Evolutionary conservation across 2,329 filamentous ascomycete genomes (phyloP).

Genomic region (Alternaria sp.): DNA sequence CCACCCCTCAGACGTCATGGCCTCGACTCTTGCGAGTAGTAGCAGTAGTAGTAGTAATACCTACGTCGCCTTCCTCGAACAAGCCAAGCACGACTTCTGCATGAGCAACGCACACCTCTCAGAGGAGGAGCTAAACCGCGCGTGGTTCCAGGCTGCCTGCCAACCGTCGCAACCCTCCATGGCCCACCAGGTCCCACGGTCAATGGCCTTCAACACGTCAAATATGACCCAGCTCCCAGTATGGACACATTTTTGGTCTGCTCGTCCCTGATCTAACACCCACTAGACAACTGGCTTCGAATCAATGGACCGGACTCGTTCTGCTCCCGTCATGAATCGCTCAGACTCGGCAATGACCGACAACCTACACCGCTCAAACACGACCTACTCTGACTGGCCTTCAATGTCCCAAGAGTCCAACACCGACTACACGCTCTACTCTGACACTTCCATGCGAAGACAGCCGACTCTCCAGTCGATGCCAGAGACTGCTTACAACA

Average conservation of each 20-base stretch:
- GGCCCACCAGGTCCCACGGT: slow-evolving; percentile 42
- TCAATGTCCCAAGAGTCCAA: slow-evolving; percentile 24
- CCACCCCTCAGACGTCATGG: slow-evolving; percentile 27
- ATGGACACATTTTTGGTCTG: slow-evolving; percentile 41
- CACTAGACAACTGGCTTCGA: slow-evolving; percentile 30
- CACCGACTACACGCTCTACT: slow-evolving; percentile 43
- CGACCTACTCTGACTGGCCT: slow-evolving; percentile 33
- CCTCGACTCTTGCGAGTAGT: slow-evolving; percentile 30
- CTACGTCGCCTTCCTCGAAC: slow-evolving; percentile 41
- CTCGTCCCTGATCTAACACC: slow-evolving; percentile 36
- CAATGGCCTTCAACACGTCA: slow-evolving; percentile 37
- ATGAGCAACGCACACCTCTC: slow-evolving; percentile 39
- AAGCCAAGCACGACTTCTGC: slow-evolving; percentile 47
- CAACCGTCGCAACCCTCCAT: slow-evolving; percentile 25
- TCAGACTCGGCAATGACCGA: slow-evolving; percentile 35
- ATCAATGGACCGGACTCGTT: slow-evolving; percentile 43
- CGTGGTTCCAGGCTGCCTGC: slow-evolving; percentile 42
- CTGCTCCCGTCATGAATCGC: slow-evolving; percentile 43
- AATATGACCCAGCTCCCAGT: slow-evolving; percentile 37
- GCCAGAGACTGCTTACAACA: slow-evolving; percentile 23
- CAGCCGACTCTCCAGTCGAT: slow-evolving; percentile 35
- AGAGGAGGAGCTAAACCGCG: slow-evolving; percentile 43
- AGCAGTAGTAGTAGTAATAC: slow-evolving; percentile 21
- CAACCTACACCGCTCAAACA: slow-evolving; percentile 30
- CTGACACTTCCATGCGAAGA: slow-evolving; percentile 28